Evolutionary conservation across 331 rosid species (phyloP).

Genomic region (Quercus lobata): DNA sequence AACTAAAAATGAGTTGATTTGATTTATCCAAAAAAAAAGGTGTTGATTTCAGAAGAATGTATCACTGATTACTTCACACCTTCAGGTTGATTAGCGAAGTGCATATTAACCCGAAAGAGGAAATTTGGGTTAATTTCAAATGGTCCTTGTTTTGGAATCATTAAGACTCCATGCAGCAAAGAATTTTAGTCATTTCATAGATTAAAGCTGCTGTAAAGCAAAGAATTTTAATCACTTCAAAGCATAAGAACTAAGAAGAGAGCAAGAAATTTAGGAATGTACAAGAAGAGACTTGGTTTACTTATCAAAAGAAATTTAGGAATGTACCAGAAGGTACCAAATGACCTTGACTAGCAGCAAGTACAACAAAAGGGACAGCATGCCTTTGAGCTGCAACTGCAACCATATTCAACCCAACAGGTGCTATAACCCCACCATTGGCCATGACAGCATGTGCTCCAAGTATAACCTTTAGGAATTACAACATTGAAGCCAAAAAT

Average conservation of each 20-base stretch:
- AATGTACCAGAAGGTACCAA: background rate
- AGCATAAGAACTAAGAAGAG: background rate
- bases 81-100: background rate
- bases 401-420: slow-evolving; percentile 92
- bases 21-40: background rate
- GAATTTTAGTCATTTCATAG: background rate
- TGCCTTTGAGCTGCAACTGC: slow-evolving; percentile 97
- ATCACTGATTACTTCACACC: background rate
- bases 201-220: background rate
- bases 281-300: background rate
- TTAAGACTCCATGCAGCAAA: background rate
- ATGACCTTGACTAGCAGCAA: slow-evolving; percentile 96
- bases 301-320: background rate
- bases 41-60: background rate
- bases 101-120: background rate
- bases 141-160: background rate
- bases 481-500: background rate
- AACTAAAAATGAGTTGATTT: background rate
- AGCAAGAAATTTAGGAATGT: background rate
- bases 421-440: slow-evolving; percentile 92
- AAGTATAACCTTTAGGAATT: slow-evolving; percentile 71
- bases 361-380: slow-evolving; percentile 95
- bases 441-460: slow-evolving; percentile 99
- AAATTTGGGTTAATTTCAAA: background rate
- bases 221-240: background rate